Evolutionary conservation across 2,329 filamentous ascomycete genomes (phyloP).

Genomic region (Penicillium sp.): DNA sequence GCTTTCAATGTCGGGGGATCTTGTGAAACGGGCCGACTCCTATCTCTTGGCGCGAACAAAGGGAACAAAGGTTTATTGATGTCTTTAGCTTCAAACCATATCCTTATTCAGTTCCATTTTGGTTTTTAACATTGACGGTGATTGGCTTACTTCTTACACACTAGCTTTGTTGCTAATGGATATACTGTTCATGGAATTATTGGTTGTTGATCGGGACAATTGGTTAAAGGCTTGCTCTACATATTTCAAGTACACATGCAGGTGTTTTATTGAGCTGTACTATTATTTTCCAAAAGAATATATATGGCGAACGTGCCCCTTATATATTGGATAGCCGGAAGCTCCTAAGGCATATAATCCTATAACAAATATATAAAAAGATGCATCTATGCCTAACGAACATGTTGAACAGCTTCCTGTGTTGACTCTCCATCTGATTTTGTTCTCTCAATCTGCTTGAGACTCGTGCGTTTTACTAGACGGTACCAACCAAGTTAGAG

Average conservation of each 20-base stretch:
- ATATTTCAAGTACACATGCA: not conserved
- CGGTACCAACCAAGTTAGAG: not conserved
- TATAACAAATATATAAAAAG: not conserved
- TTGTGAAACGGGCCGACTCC: not conserved
- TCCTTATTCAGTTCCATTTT: conserved; percentile 1
- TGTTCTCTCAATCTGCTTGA: not conserved
- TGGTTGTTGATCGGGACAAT: not conserved
- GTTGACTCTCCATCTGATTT: not conserved
- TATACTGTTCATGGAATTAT: not conserved
- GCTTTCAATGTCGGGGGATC: not conserved
- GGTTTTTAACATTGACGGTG: not conserved
- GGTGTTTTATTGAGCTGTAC: too few species aligned
- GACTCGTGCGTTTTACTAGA: not conserved
- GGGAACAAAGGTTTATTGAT: conserved; percentile 7
- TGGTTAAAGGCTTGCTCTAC: not conserved
- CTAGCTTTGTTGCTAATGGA: not conserved
- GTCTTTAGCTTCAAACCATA: not conserved
- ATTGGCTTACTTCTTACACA: not conserved
- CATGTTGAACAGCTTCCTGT: not conserved
- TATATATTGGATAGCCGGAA: not conserved
- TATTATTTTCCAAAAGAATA: too few species aligned
- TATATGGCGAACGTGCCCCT: too few species aligned
- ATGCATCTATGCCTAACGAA: not conserved
- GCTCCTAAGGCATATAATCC: not conserved
- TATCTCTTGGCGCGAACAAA: conserved; percentile 11